Conservation (phyloP, 1,284 basidiomycete genomes). For the Apiotrichum akiyoshidainum region DNA sequence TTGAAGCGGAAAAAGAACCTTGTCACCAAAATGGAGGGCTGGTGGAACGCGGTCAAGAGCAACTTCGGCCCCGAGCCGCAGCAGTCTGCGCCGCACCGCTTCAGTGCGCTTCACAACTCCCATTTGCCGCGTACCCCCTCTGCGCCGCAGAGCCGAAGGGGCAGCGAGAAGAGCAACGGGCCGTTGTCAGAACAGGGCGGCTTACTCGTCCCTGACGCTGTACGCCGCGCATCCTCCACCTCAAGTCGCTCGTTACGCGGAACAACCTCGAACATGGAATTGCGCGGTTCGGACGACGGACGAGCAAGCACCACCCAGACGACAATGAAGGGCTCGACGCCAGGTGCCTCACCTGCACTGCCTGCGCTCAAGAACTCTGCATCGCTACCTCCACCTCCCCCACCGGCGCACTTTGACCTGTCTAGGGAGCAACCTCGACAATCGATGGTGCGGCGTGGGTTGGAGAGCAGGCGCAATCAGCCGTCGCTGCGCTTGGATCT, state of each 20-base stretch:
- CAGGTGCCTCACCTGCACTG: neutral
- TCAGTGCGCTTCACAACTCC: conserved; percentile 2
- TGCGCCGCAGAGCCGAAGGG: conserved; percentile 35
- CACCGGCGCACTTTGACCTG: conserved; percentile 7
- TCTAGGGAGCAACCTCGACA: neutral
- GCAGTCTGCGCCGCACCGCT: conserved; percentile 13
- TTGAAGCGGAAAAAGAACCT: conserved; percentile 48
- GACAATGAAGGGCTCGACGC: too few species aligned
- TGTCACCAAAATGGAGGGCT: conserved; percentile 53
- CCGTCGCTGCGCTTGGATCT: conserved; percentile 47
- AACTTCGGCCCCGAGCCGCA: conserved; percentile 43
- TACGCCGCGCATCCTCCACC: conserved; percentile 25
- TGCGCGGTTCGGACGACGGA: conserved; percentile 17
- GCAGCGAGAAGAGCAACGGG: conserved; percentile 26
- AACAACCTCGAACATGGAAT: conserved; percentile 33
- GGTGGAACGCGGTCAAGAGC: conserved; percentile 53
- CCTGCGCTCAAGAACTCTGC: neutral
- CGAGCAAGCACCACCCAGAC: neutral
- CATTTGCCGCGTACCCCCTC: conserved; percentile 33
- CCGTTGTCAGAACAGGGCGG: conserved; percentile 7
- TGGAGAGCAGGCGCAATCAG: conserved; percentile 46
- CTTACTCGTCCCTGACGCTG: conserved; percentile 28
- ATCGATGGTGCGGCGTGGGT: conserved; percentile 4
- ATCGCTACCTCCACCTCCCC: conserved; percentile 11
- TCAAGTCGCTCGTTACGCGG: conserved; percentile 29